These are phyloP conservation scores for Pisolithus albus DNA, from an alignment of 768 basidiomycete species.

Conservation along the genomic window DNA sequence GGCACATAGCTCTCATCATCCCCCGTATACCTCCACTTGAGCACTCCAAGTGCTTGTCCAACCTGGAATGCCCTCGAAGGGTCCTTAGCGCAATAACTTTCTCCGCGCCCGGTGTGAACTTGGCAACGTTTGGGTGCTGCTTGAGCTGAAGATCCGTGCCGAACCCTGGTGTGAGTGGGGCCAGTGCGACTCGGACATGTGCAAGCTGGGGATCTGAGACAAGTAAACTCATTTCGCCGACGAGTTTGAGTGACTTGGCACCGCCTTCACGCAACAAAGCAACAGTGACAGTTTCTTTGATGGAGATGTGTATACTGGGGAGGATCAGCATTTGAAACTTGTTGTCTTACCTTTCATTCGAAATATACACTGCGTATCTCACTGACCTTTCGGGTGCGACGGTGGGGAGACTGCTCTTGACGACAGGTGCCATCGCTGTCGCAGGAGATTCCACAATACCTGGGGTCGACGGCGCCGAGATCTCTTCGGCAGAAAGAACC, in stretches of 20 bases:
- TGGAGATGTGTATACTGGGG: constrained; percentile 72
- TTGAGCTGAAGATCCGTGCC: constrained; percentile 84
- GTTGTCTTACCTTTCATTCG: too few relatives aligned
- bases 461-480: constrained; percentile 47
- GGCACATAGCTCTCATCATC: constrained; percentile 91
- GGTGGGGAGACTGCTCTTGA: constrained; percentile 61
- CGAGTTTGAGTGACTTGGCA: constrained; percentile 81
- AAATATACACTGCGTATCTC: not conserved
- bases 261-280: constrained; percentile 88
- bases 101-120: constrained; percentile 60
- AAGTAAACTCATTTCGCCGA: constrained; percentile 90
- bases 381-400: constrained; percentile 72
- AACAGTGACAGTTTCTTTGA: constrained; percentile 78
- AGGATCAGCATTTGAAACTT: not conserved
- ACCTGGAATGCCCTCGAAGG: constrained; percentile 78
- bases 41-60: constrained; percentile 74
- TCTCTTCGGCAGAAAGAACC: constrained; percentile 46
- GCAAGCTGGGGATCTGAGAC: constrained; percentile 71
- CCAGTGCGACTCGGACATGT: constrained; percentile 63
- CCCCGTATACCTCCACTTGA: constrained; percentile 89
- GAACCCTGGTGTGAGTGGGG: constrained; percentile 48
- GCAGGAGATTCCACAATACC: constrained; percentile 40
- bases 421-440: constrained; percentile 34
- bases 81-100: constrained; percentile 81
- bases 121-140: constrained; percentile 92